These are phyloP conservation scores for Agaricales sp. DNA, from an alignment of 1,284 basidiomycete genomes.

Conservation along the genomic window DNA sequence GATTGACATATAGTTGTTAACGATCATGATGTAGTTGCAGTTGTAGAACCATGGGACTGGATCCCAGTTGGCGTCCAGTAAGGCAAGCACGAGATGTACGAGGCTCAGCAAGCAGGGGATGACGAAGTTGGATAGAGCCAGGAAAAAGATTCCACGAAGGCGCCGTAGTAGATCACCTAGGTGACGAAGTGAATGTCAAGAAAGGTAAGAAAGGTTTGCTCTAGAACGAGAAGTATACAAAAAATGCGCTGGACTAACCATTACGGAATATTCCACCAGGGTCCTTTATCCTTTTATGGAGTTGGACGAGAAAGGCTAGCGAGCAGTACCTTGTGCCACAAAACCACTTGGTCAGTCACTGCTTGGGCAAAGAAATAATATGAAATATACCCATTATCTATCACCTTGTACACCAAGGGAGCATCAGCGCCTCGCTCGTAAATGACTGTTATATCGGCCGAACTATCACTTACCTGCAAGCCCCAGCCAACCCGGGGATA, in stretches of 20 bases:
- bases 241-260: not conserved
- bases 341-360: not conserved
- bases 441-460: not conserved
- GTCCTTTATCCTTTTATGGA: not conserved
- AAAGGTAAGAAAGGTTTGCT: too few relatives aligned
- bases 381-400: not conserved
- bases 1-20: constrained; percentile 22
- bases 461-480: not conserved
- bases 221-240: not conserved
- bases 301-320: not conserved
- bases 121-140: constrained; percentile 23
- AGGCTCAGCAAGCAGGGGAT: constrained; percentile 22
- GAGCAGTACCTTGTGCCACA: not conserved
- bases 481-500: constrained; percentile 1
- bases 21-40: constrained; percentile 15
- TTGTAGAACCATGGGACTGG: constrained; percentile 6
- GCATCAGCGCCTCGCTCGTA: too few relatives aligned
- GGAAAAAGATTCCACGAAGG: constrained; percentile 18
- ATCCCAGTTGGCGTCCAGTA: constrained; percentile 10
- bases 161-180: constrained; percentile 13
- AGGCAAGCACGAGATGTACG: constrained; percentile 18
- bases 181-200: not conserved
- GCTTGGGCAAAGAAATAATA: not conserved
- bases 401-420: not conserved
- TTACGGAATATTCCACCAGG: not conserved